phyloP scores from a whole-genome alignment of 805 yeast genomes.

The Starmerella bombicola region DNA sequence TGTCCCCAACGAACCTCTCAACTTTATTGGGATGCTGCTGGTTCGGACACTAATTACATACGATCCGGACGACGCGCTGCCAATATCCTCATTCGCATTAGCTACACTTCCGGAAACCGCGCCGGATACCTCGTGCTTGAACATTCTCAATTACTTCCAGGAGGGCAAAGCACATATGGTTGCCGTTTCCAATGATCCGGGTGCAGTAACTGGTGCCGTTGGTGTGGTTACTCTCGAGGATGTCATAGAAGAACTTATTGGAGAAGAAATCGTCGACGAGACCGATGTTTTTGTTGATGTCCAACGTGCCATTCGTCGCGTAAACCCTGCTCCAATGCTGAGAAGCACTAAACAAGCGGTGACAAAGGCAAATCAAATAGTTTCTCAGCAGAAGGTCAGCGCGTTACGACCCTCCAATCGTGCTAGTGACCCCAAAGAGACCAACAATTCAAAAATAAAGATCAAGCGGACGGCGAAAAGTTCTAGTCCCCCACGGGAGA shows the following conservation, averaged over 20 bases:
- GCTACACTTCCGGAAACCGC: slow-evolving; percentile 94
- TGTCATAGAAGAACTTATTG: slow-evolving; percentile 94
- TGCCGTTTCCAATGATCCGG: slow-evolving; percentile 76
- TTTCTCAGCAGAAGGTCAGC: slow-evolving; percentile 1
- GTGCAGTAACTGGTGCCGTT: slow-evolving; percentile 64
- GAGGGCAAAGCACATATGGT: slow-evolving; percentile 98
- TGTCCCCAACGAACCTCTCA: slow-evolving; percentile 73
- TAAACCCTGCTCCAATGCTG: slow-evolving; percentile 32
- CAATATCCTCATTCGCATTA: slow-evolving; percentile 84
- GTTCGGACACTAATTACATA: slow-evolving; percentile 87
- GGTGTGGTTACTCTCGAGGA: slow-evolving; percentile 93
- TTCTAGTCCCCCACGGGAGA: neutral
- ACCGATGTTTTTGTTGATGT: slow-evolving; percentile 88
- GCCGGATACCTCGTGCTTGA: slow-evolving; percentile 81
- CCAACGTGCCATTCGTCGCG: slow-evolving; percentile 63
- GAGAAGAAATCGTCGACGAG: slow-evolving; percentile 95
- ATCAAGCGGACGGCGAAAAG: slow-evolving; percentile 34
- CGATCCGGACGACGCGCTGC: slow-evolving; percentile 91
- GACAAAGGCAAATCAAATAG: neutral
- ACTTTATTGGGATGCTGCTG: slow-evolving; percentile 88
- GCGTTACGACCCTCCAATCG: slow-evolving; percentile 33
- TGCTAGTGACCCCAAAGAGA: slow-evolving; percentile 55
- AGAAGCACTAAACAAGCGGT: slow-evolving; percentile 1
- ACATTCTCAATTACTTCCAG: slow-evolving; percentile 89
- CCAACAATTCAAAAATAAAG: slow-evolving; percentile 50